Evolutionary conservation across 495 filamentous ascomycete species (phyloP).

Genomic region (Cercophora scortea): DNA sequence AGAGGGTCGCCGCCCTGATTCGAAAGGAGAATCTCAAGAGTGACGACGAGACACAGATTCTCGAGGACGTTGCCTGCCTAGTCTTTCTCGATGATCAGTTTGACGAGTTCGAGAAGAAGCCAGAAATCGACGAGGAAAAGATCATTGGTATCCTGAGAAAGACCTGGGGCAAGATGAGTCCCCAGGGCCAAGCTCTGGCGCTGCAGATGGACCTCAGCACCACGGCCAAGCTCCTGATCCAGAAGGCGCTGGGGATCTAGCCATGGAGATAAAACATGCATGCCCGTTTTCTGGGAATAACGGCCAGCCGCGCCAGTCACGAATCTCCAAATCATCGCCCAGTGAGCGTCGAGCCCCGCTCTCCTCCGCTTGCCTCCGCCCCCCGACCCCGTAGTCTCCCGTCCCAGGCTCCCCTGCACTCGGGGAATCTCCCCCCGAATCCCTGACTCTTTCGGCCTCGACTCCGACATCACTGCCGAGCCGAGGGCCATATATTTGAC

Average conservation of each 20-base stretch:
- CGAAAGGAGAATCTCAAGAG: constrained; percentile 56
- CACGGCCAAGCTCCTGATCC: constrained; percentile 49
- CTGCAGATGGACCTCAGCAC: constrained; percentile 56
- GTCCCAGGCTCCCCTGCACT: no score
- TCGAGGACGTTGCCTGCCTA: constrained; percentile 80
- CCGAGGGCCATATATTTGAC: no score
- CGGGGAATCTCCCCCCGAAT: no score
- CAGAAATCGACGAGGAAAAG: constrained; percentile 62
- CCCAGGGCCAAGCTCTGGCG: constrained; percentile 57
- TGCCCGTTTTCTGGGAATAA: no score
- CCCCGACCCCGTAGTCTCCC: no score
- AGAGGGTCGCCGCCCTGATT: constrained; percentile 52
- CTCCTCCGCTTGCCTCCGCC: no score
- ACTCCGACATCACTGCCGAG: no score
- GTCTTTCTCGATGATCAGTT: constrained; percentile 84
- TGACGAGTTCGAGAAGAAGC: constrained; percentile 56
- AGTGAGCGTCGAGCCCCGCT: no score
- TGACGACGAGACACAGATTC: constrained; percentile 58
- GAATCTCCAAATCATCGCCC: no score
- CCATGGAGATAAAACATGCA: no score
- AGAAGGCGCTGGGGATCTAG: constrained; percentile 48
- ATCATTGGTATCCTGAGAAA: constrained; percentile 64
- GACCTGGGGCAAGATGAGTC: constrained; percentile 81
- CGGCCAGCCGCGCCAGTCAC: no score
- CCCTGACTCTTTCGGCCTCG: no score